A percentile compares a stretch with the other conserved stretches of the same genome.
phyloP scores from a whole-genome alignment of 2,329 filamentous ascomycete species.

The Emericellopsis cladophorae region DNA sequence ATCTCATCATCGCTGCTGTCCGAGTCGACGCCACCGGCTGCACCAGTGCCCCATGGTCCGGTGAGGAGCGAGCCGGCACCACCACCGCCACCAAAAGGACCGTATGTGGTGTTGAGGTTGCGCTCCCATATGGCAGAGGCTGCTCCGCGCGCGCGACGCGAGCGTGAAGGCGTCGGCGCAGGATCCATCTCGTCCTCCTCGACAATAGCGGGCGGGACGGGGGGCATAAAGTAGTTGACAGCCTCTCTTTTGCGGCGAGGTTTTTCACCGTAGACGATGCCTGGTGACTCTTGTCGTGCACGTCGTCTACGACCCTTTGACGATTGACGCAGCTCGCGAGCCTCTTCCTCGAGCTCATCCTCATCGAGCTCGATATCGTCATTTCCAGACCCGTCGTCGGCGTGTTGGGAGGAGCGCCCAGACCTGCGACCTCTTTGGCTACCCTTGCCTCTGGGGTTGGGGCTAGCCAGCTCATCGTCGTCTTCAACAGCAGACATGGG shows the following conservation, averaged over 20 bases:
- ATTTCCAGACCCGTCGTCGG: conserved; percentile 37
- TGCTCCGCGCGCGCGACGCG: conserved; percentile 49
- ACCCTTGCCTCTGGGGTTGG: conserved; percentile 35
- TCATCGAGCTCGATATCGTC: conserved; percentile 47
- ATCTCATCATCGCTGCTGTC: conserved; percentile 95
- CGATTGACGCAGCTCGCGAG: conserved; percentile 45
- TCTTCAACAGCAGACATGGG: conserved; percentile 29
- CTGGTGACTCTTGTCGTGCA: conserved; percentile 33
- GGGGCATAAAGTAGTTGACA: conserved; percentile 78
- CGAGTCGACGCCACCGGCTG: conserved; percentile 71
- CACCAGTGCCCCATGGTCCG: conserved; percentile 62
- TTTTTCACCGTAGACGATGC: conserved; percentile 46
- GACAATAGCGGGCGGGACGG: conserved; percentile 51
- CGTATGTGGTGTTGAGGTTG: conserved; percentile 76
- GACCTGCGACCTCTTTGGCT: conserved; percentile 24
- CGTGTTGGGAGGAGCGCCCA: conserved; percentile 33
- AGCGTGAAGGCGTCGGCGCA: conserved; percentile 55
- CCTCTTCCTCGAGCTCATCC: conserved; percentile 54
- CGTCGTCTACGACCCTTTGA: conserved; percentile 38
- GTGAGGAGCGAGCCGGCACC: conserved; percentile 59
- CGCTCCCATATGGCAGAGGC: conserved; percentile 58
- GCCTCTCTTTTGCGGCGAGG: conserved; percentile 35
- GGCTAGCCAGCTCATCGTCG: conserved; percentile 30
- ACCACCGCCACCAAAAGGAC: conserved; percentile 81
- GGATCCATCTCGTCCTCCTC: conserved; percentile 59